Evolutionary conservation across 805 yeast genomes (phyloP), one percentile per base, ranked within the genome.

Genomic region (Hanseniaspora lachancei): DNA sequence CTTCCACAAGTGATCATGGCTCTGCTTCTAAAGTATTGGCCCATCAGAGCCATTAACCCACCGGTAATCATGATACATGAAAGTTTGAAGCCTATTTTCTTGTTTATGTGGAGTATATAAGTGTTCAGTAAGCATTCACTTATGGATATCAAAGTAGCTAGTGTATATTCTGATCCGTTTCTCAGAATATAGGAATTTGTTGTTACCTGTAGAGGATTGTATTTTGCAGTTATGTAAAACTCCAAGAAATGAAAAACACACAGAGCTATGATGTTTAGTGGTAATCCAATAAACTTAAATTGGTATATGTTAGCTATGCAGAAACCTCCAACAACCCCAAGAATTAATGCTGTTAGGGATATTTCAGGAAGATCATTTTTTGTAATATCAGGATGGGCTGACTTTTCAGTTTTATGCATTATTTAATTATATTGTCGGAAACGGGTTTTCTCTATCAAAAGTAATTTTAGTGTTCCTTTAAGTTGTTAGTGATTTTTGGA

Each of bases 1-100:
- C 77, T 76, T 1, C 89, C 86, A 0, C 97, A 96, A 0, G 89
- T 84, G 58, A 77, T 74, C 98, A 93, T 93, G 0, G 97, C 91
- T 38, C 74, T 52, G 0, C 91, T 76, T 54, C 98, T 75, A 4
- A 79, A 63, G 0, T 62, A 20, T 64, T 93, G 98, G 1, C 97
- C 96, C 1, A 67, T 40, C 0, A 79, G 24, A 0, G 79, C 62
- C 1, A 82, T 29, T 0, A 60, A 15, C 0, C 80, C 49, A 0
- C 96, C 97, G 0, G 72, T 0, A 0, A 51, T 2, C 51, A 72
- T 62, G 41, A 72, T 39, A 0, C 49, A 15, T 2, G 52, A 16
- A 9, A 59, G 50, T 18, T 42, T 50, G 0, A 59, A 49, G n/a
- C 41, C 53, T 0, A 58, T 8, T 58, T 73, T 72, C 57, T 66